Evolutionary conservation across 164 flowering plant species (phyloP).

Genomic region (Akebia trifoliata): DNA sequence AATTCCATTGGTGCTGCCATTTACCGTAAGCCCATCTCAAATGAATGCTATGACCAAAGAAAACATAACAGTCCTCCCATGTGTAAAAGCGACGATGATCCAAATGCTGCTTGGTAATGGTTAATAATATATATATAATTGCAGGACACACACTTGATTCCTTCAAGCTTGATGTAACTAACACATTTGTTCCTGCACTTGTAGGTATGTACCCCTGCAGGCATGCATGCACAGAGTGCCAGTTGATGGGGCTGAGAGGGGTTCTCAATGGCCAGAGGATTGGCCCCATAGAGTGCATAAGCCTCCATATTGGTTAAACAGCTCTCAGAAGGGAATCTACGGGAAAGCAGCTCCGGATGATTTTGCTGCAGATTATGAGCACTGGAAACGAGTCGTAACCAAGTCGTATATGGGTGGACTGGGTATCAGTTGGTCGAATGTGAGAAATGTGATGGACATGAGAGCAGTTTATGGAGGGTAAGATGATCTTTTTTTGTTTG

Average conservation of each 20-base stretch:
- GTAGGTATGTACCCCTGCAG: constrained; percentile 88
- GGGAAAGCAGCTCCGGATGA: constrained; percentile 86
- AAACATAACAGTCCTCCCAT: constrained; percentile 56
- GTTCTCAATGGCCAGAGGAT: constrained; percentile 64
- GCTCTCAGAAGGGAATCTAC: constrained; percentile 73
- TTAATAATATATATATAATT: too few relatives aligned
- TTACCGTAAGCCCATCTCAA: constrained; percentile 61
- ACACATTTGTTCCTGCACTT: too few relatives aligned
- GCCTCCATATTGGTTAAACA: constrained; percentile 80
- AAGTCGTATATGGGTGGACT: constrained; percentile 52
- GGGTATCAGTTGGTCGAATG: constrained; percentile 76
- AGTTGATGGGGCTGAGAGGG: constrained; percentile 41
- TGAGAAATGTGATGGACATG: constrained; percentile 98
- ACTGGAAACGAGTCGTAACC: constrained; percentile 65
- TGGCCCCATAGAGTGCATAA: constrained; percentile 66
- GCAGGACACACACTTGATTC: background rate
- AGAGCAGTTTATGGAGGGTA: constrained; percentile 99
- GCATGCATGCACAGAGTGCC: constrained; percentile 79
- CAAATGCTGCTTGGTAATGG: constrained; percentile 76
- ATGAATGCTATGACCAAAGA: constrained; percentile 65
- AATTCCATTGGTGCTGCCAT: constrained; percentile 63
- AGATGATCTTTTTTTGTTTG: background rate
- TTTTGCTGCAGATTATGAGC: constrained; percentile 63
- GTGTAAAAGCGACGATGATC: constrained; percentile 69
- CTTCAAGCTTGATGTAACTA: background rate